These are phyloP conservation scores for Pichia sp. DNA, from an alignment of 1,139 yeast species.

Conservation along the genomic window DNA sequence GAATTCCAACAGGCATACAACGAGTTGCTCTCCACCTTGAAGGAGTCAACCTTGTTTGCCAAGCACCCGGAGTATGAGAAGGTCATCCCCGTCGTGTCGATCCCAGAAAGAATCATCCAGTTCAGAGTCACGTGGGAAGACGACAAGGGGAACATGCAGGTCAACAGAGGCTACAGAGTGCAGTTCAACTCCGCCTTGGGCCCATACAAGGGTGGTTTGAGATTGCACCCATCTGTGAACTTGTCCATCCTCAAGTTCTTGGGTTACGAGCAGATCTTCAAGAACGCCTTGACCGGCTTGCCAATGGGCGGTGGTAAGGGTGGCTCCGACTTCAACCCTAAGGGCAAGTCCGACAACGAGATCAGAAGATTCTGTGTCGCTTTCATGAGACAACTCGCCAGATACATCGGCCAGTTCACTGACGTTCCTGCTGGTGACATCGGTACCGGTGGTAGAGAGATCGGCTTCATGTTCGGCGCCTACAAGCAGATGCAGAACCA, in stretches of 20 bases:
- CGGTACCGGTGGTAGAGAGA: slow-evolving; percentile 90
- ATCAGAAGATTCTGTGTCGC: slow-evolving; percentile 95
- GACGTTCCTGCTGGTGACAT: slow-evolving; percentile 99
- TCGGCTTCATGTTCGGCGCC: slow-evolving; percentile 94
- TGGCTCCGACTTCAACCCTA: slow-evolving; percentile 97
- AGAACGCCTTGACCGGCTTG: slow-evolving; percentile 95
- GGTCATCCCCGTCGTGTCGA: slow-evolving; percentile 84
- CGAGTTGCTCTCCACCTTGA: slow-evolving; percentile 83
- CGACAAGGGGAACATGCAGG: slow-evolving; percentile 86
- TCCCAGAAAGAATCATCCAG: slow-evolving; percentile 94
- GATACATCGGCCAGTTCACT: slow-evolving; percentile 95
- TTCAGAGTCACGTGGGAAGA: slow-evolving; percentile 98
- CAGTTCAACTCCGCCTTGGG: slow-evolving; percentile 98
- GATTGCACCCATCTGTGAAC: slow-evolving; percentile 97
- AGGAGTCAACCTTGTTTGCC: slow-evolving; percentile 85
- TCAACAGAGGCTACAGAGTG: slow-evolving; percentile 96
- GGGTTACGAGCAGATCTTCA: slow-evolving; percentile 98
- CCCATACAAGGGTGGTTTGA: slow-evolving; percentile 98
- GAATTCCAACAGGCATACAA: slow-evolving; percentile 98
- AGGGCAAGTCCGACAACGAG: slow-evolving; percentile 87
- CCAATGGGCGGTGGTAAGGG: slow-evolving; percentile 99
- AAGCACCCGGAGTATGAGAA: slow-evolving; percentile 87
- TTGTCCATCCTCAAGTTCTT: slow-evolving; percentile 91
- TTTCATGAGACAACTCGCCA: slow-evolving; percentile 91
- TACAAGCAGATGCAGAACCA: slow-evolving; percentile 88